phyloP scores from a whole-genome alignment of 225 moss, liverwort and hornwort genomes.

The Polytrichum formosum region DNA sequence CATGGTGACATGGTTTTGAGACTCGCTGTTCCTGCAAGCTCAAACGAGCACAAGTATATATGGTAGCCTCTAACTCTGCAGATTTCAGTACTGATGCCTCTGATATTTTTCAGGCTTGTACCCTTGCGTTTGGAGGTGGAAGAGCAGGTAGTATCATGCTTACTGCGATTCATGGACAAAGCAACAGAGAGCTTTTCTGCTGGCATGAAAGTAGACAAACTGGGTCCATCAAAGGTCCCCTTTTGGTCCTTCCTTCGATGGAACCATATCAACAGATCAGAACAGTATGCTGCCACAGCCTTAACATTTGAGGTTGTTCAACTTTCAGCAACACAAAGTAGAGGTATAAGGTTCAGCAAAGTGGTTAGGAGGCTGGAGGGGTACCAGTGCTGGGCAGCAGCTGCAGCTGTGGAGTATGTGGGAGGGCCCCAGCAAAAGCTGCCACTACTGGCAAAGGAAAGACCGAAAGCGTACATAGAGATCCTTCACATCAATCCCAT shows the following conservation, averaged over 20 bases:
- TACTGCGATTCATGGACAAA: constrained; percentile 70
- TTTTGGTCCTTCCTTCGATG: constrained; percentile 76
- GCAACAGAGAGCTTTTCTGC: constrained; percentile 55
- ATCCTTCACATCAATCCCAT: constrained; percentile 79
- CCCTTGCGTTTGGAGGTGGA: constrained; percentile 91
- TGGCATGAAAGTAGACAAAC: constrained; percentile 41
- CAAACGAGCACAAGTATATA: too few species aligned
- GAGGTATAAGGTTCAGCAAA: constrained; percentile 58
- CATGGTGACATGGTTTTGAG: too few species aligned
- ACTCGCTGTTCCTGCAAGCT: too few species aligned
- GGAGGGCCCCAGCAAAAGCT: constrained; percentile 73
- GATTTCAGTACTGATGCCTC: neutral
- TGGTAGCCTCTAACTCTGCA: too few species aligned
- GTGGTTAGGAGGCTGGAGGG: constrained; percentile 64
- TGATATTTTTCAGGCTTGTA: constrained; percentile 64
- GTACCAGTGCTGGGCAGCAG: constrained; percentile 87
- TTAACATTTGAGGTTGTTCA: constrained; percentile 83
- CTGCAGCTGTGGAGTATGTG: constrained; percentile 69
- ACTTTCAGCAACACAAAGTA: constrained; percentile 45
- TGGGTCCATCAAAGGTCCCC: constrained; percentile 39
- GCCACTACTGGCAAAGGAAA: constrained; percentile 71
- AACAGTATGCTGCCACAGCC: constrained; percentile 66
- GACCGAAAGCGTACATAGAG: constrained; percentile 84
- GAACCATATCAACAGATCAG: constrained; percentile 58
- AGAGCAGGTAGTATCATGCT: constrained; percentile 84